Evolutionary conservation across 768 basidiomycete genomes (phyloP).

Genomic region (Hortiboletus campestris): DNA sequence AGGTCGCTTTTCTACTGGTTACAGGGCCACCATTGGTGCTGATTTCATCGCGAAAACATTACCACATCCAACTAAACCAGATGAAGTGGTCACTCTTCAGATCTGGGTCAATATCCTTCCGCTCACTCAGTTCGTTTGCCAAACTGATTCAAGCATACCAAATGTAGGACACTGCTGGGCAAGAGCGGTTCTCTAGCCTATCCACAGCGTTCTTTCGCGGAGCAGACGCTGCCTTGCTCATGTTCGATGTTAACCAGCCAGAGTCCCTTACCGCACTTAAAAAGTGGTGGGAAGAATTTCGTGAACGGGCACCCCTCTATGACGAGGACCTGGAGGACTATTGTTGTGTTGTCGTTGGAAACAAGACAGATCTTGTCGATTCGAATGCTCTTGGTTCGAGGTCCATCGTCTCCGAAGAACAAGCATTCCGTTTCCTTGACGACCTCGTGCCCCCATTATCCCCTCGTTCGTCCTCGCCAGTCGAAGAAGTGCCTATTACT

Average conservation of each 20-base stretch:
- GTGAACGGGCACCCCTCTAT: conserved; percentile 58
- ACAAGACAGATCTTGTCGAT: conserved; percentile 64
- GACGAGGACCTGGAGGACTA: conserved; percentile 63
- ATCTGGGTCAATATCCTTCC: conserved; percentile 50
- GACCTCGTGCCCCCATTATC: conserved; percentile 49
- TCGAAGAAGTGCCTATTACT: conserved; percentile 12
- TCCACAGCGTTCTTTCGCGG: conserved; percentile 84
- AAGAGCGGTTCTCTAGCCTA: conserved; percentile 83
- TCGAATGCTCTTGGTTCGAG: conserved; percentile 11
- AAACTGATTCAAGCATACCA: conserved; percentile 3
- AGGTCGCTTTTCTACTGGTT: conserved; percentile 69
- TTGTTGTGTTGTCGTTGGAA: conserved; percentile 73
- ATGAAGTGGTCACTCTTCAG: conserved; percentile 63
- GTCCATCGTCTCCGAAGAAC: conserved; percentile 34
- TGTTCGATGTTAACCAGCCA: conserved; percentile 75
- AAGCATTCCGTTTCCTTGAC: conserved; percentile 55
- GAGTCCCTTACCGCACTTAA: conserved; percentile 55
- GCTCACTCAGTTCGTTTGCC: neutral
- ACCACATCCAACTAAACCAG: conserved; percentile 53
- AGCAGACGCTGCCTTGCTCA: conserved; percentile 76
- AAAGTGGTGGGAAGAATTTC: conserved; percentile 82
- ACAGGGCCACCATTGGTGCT: conserved; percentile 85
- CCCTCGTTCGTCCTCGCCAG: conserved; percentile 6
- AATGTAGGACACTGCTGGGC: conserved; percentile 77
- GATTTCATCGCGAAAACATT: conserved; percentile 82